A percentile compares a stretch with the other conserved stretches of the same genome.
phyloP scores from a whole-genome alignment of 2,329 filamentous ascomycete genomes.

The Ophiocordyceps camponoti-leonardi region DNA sequence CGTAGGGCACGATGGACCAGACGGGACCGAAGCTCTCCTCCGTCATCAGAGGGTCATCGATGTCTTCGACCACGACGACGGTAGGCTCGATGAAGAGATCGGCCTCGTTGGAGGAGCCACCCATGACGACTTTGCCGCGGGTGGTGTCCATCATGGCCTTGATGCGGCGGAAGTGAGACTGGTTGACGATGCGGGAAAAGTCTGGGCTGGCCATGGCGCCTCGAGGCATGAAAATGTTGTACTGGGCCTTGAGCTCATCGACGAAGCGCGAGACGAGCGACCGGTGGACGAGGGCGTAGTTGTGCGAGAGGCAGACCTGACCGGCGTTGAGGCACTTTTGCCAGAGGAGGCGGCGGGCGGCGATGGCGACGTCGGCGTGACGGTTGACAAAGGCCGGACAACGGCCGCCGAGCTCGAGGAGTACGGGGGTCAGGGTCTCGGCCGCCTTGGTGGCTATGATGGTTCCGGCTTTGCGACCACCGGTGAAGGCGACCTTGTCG shows the following conservation, averaged over 20 bases:
- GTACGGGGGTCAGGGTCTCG: slow-evolving; percentile 70
- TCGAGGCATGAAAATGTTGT: slow-evolving; percentile 67
- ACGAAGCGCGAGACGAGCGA: slow-evolving; percentile 56
- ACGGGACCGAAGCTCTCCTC: slow-evolving; percentile 92
- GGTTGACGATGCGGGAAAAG: slow-evolving; percentile 66
- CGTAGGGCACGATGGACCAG: slow-evolving; percentile 63
- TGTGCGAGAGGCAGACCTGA: slow-evolving; percentile 84
- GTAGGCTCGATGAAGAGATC: slow-evolving; percentile 83
- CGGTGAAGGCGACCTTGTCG: slow-evolving; percentile 98
- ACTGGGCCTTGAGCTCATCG: slow-evolving; percentile 51
- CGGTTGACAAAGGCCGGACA: slow-evolving; percentile 89
- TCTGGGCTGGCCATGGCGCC: slow-evolving; percentile 66
- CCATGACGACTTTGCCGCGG: slow-evolving; percentile 70
- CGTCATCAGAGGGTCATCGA: slow-evolving; percentile 55
- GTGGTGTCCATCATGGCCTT: slow-evolving; percentile 82
- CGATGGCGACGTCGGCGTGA: slow-evolving; percentile 61
- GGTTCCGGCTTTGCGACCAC: slow-evolving; percentile 59
- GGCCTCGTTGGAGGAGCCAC: slow-evolving; percentile 65
- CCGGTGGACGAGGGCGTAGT: slow-evolving; percentile 75
- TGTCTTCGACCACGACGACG: slow-evolving; percentile 63
- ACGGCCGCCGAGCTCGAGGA: slow-evolving; percentile 75
- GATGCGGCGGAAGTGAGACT: slow-evolving; percentile 60
- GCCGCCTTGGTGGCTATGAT: slow-evolving; percentile 85
- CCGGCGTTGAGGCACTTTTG: slow-evolving; percentile 75
- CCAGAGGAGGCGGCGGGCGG: slow-evolving; percentile 75